A percentile compares a stretch with the other conserved stretches of the same genome.
phyloP scores from a whole-genome alignment of 371 early-diverging fungal species.

The Syncephalastrum contaminatum region DNA sequence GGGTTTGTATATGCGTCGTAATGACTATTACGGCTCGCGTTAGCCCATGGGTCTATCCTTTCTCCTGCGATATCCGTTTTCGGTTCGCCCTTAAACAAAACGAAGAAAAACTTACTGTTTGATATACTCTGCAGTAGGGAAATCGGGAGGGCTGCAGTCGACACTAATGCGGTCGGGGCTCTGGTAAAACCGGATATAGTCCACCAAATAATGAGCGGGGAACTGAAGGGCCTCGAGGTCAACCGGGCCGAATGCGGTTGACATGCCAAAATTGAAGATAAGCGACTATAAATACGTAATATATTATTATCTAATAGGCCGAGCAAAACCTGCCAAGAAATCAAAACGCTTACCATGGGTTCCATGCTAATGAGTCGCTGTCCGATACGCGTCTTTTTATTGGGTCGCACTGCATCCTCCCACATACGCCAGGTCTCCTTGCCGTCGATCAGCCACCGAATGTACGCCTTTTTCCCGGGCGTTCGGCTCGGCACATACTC shows the following conservation, averaged over 20 bases:
- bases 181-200: slow-evolving; percentile 56
- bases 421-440: slow-evolving; percentile 45
- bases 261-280: no score
- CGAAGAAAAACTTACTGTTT: slow-evolving; percentile 15
- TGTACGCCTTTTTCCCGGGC: slow-evolving; percentile 40
- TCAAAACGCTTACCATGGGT: no score
- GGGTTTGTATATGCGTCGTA: slow-evolving; percentile 21
- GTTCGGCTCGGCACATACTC: slow-evolving; percentile 33
- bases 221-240: slow-evolving; percentile 28
- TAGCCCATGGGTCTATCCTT: no score
- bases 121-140: slow-evolving; percentile 53
- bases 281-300: no score
- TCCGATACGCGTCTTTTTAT: slow-evolving; percentile 5
- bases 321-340: no score
- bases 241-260: slow-evolving; percentile 33
- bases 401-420: slow-evolving; percentile 41
- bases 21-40: slow-evolving; percentile 5
- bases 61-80: no score
- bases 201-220: slow-evolving; percentile 48
- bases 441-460: slow-evolving; percentile 43
- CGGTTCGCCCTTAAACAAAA: no score
- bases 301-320: no score
- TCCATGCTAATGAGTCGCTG: no score
- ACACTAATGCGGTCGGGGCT: slow-evolving; percentile 47
- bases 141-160: slow-evolving; percentile 52